Evolutionary conservation across 2,329 filamentous ascomycete genomes (phyloP), one percentile per base, ranked within the genome.

Genomic region (Beauveria medogensis): DNA sequence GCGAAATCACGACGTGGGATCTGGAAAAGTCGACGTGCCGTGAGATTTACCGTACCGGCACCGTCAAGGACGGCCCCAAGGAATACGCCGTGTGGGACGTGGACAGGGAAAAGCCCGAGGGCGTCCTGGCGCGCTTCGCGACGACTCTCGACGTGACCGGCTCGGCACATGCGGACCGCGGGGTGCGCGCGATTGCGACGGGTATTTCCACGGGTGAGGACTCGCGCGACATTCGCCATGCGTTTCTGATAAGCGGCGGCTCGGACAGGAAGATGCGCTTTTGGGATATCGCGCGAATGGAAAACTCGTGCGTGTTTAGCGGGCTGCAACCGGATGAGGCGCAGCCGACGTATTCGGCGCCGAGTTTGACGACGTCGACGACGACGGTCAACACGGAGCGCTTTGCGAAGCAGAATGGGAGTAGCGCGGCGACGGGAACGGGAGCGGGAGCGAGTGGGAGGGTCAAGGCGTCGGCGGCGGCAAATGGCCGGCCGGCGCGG

Each of bases 1-100:
- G 91, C 18, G 94, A 99, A 70, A 85, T 99, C 37, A 95, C 91
- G 0, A 89, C 96, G 1, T 99, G 94, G 94, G 94, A 97, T 69
- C 80, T 97, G 18, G 93, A 97, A 71, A 95, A 93, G 75, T 85
- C 87, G 8, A 82, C 89, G 51, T 99, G 94, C 69, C 85, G 91
- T 62, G 92, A 97, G 71, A 87, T 97, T 1, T 96, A 96, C 71
- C 87, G 91, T 75, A 88, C 71, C 71, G 82, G 85, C 2, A 83
- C 83, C 28, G 79, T 77, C 56, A 82, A 85, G 74, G 82, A 88
- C 62, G 77, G 76, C 0, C 75, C 81, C 1, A 87, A 85, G 68
- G 82, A 82, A 26, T 95, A 95, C 70, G 88, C 92, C 51, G 83
- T 93, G 2, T 92, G 91, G 83, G 89, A 92, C 55, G 87, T 97